Percentiles rank a stretch among this genome's conserved stretches.
Conservation (phyloP, 345 rosid genomes). For the Lagerstroemia speciosa region DNA sequence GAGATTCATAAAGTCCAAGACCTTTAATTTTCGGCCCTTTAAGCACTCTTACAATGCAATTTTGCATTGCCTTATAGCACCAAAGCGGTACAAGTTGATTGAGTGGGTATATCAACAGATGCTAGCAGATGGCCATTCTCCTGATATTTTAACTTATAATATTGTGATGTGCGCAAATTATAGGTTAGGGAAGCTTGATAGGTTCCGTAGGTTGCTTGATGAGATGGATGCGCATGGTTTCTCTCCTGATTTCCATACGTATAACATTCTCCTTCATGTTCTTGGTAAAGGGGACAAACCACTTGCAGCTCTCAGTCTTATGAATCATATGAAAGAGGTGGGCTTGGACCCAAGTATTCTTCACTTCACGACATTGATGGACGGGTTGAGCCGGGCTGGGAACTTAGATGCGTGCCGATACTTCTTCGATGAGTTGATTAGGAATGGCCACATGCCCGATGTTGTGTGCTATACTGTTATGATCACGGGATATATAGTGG, state of each 20-base stretch:
- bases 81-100: slow-evolving; percentile 59
- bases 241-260: slow-evolving; percentile 72
- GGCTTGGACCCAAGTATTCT: slow-evolving; percentile 55
- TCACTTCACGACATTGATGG: slow-evolving; percentile 84
- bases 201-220: slow-evolving; percentile 59
- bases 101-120: slow-evolving; percentile 85
- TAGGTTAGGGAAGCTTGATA: slow-evolving; percentile 60
- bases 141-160: slow-evolving; percentile 67
- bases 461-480: slow-evolving; percentile 82
- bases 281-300: slow-evolving; percentile 81
- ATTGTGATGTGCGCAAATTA: slow-evolving; percentile 60
- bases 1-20: slow-evolving; percentile 70
- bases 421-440: too few relatives aligned
- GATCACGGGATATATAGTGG: slow-evolving; percentile 64
- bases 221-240: slow-evolving; percentile 60
- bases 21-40: slow-evolving; percentile 64
- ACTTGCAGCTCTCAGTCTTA: slow-evolving; percentile 59
- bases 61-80: slow-evolving; percentile 42
- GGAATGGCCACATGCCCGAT: too few relatives aligned
- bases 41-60: slow-evolving; percentile 76
- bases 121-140: slow-evolving; percentile 48
- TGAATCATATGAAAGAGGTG: slow-evolving; percentile 74
- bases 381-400: slow-evolving; percentile 82
- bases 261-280: slow-evolving; percentile 70
- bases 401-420: slow-evolving; percentile 76